phyloP scores from a whole-genome alignment of 192 early-diverging fungal genomes.

The Podila minutissima region DNA sequence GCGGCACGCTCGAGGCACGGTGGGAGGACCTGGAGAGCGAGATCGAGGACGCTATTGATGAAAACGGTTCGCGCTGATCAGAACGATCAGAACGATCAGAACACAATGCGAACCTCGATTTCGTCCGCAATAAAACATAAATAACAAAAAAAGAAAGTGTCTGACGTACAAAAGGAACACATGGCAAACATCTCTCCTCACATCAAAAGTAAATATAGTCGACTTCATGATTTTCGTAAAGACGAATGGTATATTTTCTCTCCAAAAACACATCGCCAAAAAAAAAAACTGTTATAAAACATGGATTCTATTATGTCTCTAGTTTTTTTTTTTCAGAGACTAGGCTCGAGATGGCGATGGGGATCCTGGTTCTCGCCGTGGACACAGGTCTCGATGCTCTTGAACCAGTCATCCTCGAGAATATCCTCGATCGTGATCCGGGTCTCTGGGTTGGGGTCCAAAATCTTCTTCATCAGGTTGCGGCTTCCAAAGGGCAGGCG shows the following conservation, averaged over 20 bases:
- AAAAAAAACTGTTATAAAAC: too few species aligned
- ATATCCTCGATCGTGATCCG: slow-evolving; percentile 77
- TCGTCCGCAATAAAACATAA: too few species aligned
- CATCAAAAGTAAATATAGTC: neutral
- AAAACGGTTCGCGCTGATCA: slow-evolving; percentile 15
- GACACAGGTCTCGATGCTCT: slow-evolving; percentile 69
- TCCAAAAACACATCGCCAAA: too few species aligned
- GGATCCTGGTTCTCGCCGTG: slow-evolving; percentile 41
- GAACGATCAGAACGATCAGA: neutral
- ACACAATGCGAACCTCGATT: neutral
- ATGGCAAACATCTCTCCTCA: too few species aligned
- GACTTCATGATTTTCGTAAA: too few species aligned
- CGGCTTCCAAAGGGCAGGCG: slow-evolving; percentile 72
- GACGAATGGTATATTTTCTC: too few species aligned
- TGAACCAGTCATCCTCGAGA: slow-evolving; percentile 78
- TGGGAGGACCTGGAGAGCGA: slow-evolving; percentile 31
- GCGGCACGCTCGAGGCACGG: slow-evolving; percentile 28
- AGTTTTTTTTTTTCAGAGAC: neutral
- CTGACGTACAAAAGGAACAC: too few species aligned
- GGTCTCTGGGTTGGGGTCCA: slow-evolving; percentile 79
- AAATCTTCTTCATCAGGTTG: slow-evolving; percentile 78
- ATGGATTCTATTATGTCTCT: too few species aligned
- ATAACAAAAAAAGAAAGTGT: too few species aligned
- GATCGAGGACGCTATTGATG: slow-evolving; percentile 42
- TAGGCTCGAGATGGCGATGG: slow-evolving; percentile 26